These are phyloP conservation scores for Debaryomyces tyrocola DNA, from an alignment of 805 yeast species.

Conservation along the genomic window DNA sequence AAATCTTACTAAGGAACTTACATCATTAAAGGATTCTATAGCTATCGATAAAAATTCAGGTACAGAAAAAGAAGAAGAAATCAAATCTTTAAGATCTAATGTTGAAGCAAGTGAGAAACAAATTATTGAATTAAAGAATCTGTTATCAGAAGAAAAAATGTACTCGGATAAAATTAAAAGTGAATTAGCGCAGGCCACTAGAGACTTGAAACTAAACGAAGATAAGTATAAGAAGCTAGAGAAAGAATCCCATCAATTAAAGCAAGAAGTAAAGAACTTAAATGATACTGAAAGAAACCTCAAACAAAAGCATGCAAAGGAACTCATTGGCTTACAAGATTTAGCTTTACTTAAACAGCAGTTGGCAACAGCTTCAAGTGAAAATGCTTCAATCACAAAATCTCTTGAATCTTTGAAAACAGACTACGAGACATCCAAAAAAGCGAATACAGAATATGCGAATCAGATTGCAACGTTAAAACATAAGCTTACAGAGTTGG, in stretches of 20 bases:
- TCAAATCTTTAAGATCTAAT: constrained; percentile 11
- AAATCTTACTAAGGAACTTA: constrained; percentile 10
- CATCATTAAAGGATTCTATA: constrained; percentile 11
- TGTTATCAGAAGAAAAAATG: constrained; percentile 12
- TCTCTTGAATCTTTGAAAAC: constrained; percentile 18
- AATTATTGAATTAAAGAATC: constrained; percentile 12
- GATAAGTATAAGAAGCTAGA: neutral
- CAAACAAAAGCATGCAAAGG: constrained; percentile 6
- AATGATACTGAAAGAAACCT: neutral
- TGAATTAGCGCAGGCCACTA: neutral
- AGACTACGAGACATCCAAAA: constrained; percentile 19
- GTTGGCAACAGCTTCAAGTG: constrained; percentile 7
- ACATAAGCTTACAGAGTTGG: constrained; percentile 20
- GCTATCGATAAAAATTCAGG: constrained; percentile 7
- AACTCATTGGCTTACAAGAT: neutral
- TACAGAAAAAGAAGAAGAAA: constrained; percentile 12
- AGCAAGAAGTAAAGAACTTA: neutral
- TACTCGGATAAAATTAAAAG: constrained; percentile 11
- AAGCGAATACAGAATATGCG: constrained; percentile 26
- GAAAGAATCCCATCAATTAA: neutral
- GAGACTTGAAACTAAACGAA: neutral
- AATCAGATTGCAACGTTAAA: constrained; percentile 25
- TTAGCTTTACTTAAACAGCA: constrained; percentile 1
- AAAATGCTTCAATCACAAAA: constrained; percentile 10
- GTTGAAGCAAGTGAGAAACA: constrained; percentile 11